Evolutionary conservation across 2,329 filamentous ascomycete species (phyloP).

Genomic region (Scortechinia acanthostroma): DNA sequence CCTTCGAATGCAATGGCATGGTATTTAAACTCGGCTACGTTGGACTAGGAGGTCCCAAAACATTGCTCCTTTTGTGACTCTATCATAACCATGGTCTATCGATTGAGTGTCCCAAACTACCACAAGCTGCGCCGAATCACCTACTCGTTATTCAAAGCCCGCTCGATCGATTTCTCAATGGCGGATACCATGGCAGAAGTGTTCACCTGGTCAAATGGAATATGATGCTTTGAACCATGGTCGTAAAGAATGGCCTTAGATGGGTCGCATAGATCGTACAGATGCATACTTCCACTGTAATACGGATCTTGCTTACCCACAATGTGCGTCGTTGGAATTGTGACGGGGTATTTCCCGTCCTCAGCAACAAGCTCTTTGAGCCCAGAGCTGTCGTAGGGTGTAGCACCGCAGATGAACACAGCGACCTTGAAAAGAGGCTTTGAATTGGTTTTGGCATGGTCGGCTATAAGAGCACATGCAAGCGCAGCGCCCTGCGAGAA

Average conservation of each 20-base stretch:
- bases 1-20: no score
- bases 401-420: background rate
- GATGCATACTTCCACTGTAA: background rate
- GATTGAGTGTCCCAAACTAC: no score
- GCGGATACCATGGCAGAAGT: background rate
- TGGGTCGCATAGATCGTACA: background rate
- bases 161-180: background rate
- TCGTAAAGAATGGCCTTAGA: background rate
- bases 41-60: no score
- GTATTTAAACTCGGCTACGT: no score
- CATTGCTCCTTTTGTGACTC: no score
- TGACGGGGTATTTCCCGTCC: slow-evolving; percentile 3
- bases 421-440: background rate
- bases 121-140: no score
- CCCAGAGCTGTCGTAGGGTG: background rate
- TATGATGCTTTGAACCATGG: background rate
- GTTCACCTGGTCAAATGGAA: background rate
- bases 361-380: background rate
- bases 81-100: no score
- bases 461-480: background rate
- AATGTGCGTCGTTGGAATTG: slow-evolving; percentile 1
- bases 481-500: background rate
- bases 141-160: background rate
- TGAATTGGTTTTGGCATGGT: background rate
- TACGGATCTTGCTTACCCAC: background rate